A percentile compares a stretch with the other conserved stretches of the same genome.
Conservation (phyloP, 345 rosid species). For the Linum tenue region DNA sequence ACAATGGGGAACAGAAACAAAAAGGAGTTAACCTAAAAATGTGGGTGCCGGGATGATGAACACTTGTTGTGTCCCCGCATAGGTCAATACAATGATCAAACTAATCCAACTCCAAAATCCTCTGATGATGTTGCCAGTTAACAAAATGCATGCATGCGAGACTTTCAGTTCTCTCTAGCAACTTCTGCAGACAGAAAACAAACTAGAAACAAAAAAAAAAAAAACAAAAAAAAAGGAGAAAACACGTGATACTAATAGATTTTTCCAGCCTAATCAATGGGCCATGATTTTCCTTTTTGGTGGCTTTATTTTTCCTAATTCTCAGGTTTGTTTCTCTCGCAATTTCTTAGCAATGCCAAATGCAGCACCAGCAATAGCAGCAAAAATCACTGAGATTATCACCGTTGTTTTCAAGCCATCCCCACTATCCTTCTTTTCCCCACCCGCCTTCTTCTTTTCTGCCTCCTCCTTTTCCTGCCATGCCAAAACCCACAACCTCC, state of each 20-base stretch:
- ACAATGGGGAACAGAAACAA: too few species aligned
- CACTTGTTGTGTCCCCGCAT: too few species aligned
- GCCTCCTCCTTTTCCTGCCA: slow-evolving; percentile 14
- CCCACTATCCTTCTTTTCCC: background rate
- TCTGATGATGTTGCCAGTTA: too few species aligned
- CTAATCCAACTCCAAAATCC: too few species aligned
- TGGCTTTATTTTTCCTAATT: background rate
- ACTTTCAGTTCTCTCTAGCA: too few species aligned
- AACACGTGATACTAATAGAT: background rate
- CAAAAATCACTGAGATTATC: slow-evolving; percentile 20
- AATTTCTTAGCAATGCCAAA: slow-evolving; percentile 25
- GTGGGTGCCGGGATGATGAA: too few species aligned
- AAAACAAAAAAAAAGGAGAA: background rate
- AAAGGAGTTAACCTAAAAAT: too few species aligned
- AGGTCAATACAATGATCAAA: too few species aligned
- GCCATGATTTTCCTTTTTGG: too few species aligned
- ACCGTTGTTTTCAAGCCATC: slow-evolving; percentile 19
- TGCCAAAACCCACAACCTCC: background rate
- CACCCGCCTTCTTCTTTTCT: background rate
- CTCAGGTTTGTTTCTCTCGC: slow-evolving; percentile 15
- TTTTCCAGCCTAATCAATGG: too few species aligned
- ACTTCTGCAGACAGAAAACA: background rate
- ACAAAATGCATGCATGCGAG: too few species aligned
- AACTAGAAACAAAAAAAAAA: background rate
- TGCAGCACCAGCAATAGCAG: slow-evolving; percentile 25